Evolutionary conservation across 768 basidiomycete species (phyloP).

Genomic region (Polyporus arcularius): DNA sequence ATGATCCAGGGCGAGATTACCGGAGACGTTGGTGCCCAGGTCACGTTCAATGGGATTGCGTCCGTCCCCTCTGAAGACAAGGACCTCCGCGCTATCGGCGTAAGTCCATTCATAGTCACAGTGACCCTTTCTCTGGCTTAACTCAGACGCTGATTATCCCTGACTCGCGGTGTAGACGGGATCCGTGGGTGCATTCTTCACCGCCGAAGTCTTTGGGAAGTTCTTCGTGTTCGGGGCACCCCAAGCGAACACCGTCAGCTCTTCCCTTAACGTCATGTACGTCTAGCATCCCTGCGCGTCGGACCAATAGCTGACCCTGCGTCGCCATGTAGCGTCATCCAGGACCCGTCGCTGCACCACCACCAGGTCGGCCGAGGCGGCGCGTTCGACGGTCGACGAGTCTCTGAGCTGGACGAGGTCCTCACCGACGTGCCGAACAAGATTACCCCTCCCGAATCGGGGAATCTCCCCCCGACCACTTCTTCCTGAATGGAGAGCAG

Average conservation of each 20-base stretch:
- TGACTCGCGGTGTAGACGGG: slow-evolving; percentile 17
- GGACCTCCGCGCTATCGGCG: slow-evolving; percentile 9
- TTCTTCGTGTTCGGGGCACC: slow-evolving; percentile 23
- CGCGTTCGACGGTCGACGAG: slow-evolving; percentile 20
- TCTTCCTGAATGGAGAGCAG: not conserved
- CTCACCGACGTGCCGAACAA: slow-evolving; percentile 10
- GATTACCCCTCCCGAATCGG: not conserved
- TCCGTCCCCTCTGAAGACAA: slow-evolving; percentile 28
- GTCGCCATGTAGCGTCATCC: slow-evolving; percentile 6
- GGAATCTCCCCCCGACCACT: not conserved
- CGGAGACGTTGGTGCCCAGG: slow-evolving; percentile 29
- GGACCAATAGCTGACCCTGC: not conserved
- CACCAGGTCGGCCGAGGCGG: slow-evolving; percentile 13
- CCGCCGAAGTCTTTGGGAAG: slow-evolving; percentile 22
- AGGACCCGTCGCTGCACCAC: slow-evolving; percentile 10
- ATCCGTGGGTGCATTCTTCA: slow-evolving; percentile 29
- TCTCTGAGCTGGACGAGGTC: slow-evolving; percentile 15
- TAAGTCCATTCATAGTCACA: not conserved
- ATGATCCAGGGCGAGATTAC: slow-evolving; percentile 31
- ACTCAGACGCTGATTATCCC: not conserved
- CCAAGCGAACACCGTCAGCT: slow-evolving; percentile 25
- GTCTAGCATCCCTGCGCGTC: not conserved
- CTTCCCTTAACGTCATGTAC: slow-evolving; percentile 31
- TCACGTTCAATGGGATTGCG: slow-evolving; percentile 33
- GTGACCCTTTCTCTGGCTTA: not conserved